These are phyloP conservation scores for Triangularia verruculosa DNA, from an alignment of 2,329 filamentous ascomycete genomes.

Conservation along the genomic window DNA sequence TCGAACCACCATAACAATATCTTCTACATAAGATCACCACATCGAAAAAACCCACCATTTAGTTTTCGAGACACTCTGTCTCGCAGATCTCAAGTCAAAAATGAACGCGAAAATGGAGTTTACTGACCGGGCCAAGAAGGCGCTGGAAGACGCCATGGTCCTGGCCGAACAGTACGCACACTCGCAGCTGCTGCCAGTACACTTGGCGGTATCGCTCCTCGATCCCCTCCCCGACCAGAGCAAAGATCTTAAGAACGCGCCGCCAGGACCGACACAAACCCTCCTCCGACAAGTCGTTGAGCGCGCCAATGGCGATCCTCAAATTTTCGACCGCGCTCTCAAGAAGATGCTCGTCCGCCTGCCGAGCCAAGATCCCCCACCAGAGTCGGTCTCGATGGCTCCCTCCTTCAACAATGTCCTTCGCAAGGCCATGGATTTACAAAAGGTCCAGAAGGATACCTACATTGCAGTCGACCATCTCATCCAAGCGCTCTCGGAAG, in stretches of 20 bases:
- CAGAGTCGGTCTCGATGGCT: conserved; percentile 80
- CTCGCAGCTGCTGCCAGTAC: conserved; percentile 84
- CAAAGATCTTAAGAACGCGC: conserved; percentile 78
- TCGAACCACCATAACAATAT: conserved; percentile 1
- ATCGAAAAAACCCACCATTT: conserved; percentile 12
- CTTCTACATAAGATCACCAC: conserved; percentile 9
- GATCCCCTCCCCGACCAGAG: conserved; percentile 72
- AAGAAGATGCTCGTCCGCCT: conserved; percentile 90
- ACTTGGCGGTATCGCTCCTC: conserved; percentile 80
- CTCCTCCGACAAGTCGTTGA: conserved; percentile 94
- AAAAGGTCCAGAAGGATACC: conserved; percentile 96
- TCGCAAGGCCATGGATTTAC: conserved; percentile 79
- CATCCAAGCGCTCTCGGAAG: conserved; percentile 80
- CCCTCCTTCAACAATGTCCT: conserved; percentile 80
- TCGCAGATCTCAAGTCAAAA: conserved; percentile 16
- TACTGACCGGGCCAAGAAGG: conserved; percentile 88
- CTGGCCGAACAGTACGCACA: conserved; percentile 89
- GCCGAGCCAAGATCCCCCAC: conserved; percentile 91
- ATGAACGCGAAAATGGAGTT: conserved; percentile 82
- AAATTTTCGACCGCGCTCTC: conserved; percentile 80
- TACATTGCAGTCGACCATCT: conserved; percentile 95
- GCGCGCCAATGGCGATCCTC: conserved; percentile 86
- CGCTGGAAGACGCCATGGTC: conserved; percentile 82
- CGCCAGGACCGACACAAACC: conserved; percentile 62
- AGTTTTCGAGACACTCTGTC: conserved; percentile 20